Conservation (phyloP, 805 yeast genomes). For the Kluyveromyces aestuarii region DNA sequence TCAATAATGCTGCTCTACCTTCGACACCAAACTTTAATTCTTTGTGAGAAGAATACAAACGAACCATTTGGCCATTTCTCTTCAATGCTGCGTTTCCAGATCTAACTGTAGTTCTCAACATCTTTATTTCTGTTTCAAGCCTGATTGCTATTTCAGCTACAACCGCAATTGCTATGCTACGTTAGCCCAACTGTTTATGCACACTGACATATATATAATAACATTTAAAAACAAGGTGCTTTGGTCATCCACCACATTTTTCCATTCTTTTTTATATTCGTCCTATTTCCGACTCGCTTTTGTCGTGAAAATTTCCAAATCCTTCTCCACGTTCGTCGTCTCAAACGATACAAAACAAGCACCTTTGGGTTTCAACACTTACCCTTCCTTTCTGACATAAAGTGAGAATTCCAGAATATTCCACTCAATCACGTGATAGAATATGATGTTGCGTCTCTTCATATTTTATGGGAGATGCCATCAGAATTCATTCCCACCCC, state of each 20-base stretch:
- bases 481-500: too few species aligned
- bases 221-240: too few species aligned
- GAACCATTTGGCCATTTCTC: slow-evolving; percentile 9
- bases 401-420: neutral
- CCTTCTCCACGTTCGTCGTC: neutral
- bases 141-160: neutral
- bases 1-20: slow-evolving; percentile 88
- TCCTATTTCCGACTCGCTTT: neutral
- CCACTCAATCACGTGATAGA: neutral
- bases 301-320: neutral
- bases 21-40: slow-evolving; percentile 95
- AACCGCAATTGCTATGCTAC: neutral
- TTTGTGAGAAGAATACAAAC: slow-evolving; percentile 52
- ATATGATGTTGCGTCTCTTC: too few species aligned
- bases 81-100: neutral
- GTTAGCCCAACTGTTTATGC: neutral
- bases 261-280: neutral
- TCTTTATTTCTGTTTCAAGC: neutral
- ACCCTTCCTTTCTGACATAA: too few species aligned
- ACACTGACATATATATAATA: too few species aligned
- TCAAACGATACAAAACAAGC: neutral
- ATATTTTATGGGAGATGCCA: too few species aligned
- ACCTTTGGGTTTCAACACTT: too few species aligned
- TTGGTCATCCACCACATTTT: neutral
- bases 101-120: slow-evolving; percentile 3